Evolutionary conservation across 768 basidiomycete genomes (phyloP).

Genomic region (Boletus vinaceobasis): DNA sequence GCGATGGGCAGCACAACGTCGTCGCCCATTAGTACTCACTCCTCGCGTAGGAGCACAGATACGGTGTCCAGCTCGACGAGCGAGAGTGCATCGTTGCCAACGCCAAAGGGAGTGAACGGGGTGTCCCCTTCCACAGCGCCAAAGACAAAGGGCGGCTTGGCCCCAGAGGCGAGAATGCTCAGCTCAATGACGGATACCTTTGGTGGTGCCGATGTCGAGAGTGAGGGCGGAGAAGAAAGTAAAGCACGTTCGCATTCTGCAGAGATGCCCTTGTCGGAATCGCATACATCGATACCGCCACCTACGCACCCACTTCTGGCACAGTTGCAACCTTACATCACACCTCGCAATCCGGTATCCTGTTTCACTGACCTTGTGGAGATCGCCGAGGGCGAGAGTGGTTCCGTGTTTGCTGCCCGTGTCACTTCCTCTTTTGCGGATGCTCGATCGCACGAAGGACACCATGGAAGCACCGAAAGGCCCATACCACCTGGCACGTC

Average conservation of each 20-base stretch:
- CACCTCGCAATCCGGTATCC: constrained; percentile 59
- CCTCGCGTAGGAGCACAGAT: constrained; percentile 34
- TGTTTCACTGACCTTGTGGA: constrained; percentile 68
- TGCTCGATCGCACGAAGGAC: not conserved
- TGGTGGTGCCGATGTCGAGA: constrained; percentile 28
- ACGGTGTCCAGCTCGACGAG: constrained; percentile 33
- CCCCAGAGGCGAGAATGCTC: constrained; percentile 26
- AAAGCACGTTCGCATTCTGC: not conserved
- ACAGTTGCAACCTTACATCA: constrained; percentile 56
- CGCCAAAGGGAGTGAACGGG: constrained; percentile 18
- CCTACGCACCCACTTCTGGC: constrained; percentile 35
- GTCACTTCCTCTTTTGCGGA: constrained; percentile 20
- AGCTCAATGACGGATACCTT: constrained; percentile 37
- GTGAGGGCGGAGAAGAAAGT: constrained; percentile 1
- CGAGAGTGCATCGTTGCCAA: constrained; percentile 17
- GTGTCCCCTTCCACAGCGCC: not conserved
- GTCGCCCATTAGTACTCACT: constrained; percentile 50
- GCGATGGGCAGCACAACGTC: constrained; percentile 21
- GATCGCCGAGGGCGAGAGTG: constrained; percentile 82
- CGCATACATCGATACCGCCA: not conserved
- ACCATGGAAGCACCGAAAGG: constrained; percentile 18
- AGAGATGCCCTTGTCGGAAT: not conserved
- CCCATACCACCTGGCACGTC: constrained; percentile 27
- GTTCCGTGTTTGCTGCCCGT: constrained; percentile 56
- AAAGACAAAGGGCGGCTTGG: constrained; percentile 16